A percentile compares a stretch with the other conserved stretches of the same genome.
phyloP scores from a whole-genome alignment of 805 yeast genomes.

The Wickerhamiella qilinensis region DNA sequence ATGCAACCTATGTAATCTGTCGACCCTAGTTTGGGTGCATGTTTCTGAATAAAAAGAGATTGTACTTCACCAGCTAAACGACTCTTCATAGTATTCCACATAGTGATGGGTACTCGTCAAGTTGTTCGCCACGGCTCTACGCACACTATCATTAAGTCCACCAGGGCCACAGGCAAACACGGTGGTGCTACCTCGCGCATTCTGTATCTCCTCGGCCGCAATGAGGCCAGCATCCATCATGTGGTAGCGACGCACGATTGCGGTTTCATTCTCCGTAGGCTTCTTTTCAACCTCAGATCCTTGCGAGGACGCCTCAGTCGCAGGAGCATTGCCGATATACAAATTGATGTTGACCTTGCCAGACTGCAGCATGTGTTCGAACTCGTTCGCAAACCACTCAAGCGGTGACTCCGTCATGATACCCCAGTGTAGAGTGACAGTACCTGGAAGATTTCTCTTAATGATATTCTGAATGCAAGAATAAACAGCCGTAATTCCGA shows the following conservation, averaged over 20 bases:
- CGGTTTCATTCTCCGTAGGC: background rate
- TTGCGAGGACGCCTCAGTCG: background rate
- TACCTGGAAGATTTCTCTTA: background rate
- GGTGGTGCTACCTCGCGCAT: slow-evolving; percentile 30
- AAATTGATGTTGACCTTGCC: slow-evolving; percentile 7
- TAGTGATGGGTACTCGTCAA: slow-evolving; percentile 28
- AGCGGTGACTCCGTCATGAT: slow-evolving; percentile 37
- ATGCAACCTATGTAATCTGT: no score
- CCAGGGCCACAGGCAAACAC: slow-evolving; percentile 52
- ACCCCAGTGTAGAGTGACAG: slow-evolving; percentile 37
- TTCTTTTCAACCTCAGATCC: background rate
- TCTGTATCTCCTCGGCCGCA: slow-evolving; percentile 23
- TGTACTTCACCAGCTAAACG: slow-evolving; percentile 41
- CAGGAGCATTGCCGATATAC: slow-evolving; percentile 3
- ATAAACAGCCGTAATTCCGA: slow-evolving; percentile 40
- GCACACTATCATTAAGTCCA: slow-evolving; percentile 37
- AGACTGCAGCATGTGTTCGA: slow-evolving; percentile 18
- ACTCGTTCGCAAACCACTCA: slow-evolving; percentile 31
- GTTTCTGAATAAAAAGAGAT: background rate
- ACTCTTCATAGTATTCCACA: slow-evolving; percentile 55
- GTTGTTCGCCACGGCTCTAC: slow-evolving; percentile 31
- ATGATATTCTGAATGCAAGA: slow-evolving; percentile 26
- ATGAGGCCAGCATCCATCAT: slow-evolving; percentile 24
- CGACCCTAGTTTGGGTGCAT: no score
- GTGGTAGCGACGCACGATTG: background rate